Percentiles rank a stretch among this genome's conserved stretches.
These are phyloP conservation scores for Talaromyces sp. DNA, from an alignment of 2,329 filamentous ascomycete species.

Conservation along the genomic window DNA sequence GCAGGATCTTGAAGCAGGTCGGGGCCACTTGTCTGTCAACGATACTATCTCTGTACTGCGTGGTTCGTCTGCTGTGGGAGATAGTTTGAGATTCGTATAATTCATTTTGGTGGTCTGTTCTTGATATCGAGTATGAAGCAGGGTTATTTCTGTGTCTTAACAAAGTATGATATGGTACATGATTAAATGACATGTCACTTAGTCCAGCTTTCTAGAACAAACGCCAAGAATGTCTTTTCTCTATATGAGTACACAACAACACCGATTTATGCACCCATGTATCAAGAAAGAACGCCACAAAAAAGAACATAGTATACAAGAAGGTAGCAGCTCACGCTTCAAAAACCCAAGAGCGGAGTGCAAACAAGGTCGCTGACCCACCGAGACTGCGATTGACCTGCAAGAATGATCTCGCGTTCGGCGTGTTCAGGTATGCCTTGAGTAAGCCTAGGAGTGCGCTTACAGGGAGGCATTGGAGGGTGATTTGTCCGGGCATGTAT, in stretches of 20 bases:
- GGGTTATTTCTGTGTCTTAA: background rate
- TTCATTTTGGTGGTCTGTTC: background rate
- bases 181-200: background rate
- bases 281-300: background rate
- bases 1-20: background rate
- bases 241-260: background rate
- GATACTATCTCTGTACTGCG: background rate
- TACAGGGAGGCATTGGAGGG: constrained; percentile 4
- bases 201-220: background rate
- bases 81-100: background rate
- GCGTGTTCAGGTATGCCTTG: constrained; percentile 9
- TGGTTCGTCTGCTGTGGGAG: background rate
- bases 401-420: constrained; percentile 1
- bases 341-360: constrained; percentile 11
- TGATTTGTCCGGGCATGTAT: constrained; percentile 12
- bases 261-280: background rate
- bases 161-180: background rate
- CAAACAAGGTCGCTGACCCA: constrained; percentile 13
- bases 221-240: background rate
- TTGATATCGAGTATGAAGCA: background rate
- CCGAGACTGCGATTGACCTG: constrained; percentile 16
- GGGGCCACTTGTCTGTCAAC: background rate
- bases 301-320: background rate
- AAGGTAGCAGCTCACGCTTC: background rate
- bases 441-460: constrained; percentile 2